Conservation (phyloP, 257 asterid genomes). For the Voacanga thouarsii region DNA sequence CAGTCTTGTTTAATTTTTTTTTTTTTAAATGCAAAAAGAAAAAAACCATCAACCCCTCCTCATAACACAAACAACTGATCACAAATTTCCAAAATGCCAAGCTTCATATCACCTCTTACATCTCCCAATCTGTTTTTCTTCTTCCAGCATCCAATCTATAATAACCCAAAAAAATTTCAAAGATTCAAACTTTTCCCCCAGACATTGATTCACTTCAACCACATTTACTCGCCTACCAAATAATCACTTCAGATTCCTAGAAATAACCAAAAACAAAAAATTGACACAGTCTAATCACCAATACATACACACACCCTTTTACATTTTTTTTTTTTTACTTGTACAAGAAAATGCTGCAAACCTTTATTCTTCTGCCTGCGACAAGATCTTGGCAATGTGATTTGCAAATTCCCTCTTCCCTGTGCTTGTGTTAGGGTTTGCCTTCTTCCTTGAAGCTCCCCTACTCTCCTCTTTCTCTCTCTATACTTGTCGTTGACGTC, state of each 20-base stretch:
- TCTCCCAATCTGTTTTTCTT: background rate
- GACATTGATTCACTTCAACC: background rate
- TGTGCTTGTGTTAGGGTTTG: slow-evolving; percentile 14
- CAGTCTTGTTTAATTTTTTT: background rate
- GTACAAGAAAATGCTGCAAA: slow-evolving; percentile 19
- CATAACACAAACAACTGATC: background rate
- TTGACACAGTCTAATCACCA: slow-evolving; percentile 6
- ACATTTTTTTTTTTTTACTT: background rate
- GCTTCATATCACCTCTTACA: background rate
- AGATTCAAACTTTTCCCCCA: slow-evolving; percentile 2
- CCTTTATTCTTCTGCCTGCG: slow-evolving; percentile 30
- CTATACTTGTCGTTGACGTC: slow-evolving; percentile 25
- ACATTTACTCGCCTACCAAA: slow-evolving; percentile 23
- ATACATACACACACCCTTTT: slow-evolving; percentile 13
- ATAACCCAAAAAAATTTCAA: background rate
- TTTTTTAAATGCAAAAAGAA: too few relatives aligned
- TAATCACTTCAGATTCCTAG: slow-evolving; percentile 11
- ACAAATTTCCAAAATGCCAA: slow-evolving; percentile 7
- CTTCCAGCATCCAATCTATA: slow-evolving; percentile 6
- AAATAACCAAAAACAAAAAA: slow-evolving; percentile 10
- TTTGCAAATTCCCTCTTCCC: slow-evolving; percentile 3
- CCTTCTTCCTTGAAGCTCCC: slow-evolving; percentile 3
- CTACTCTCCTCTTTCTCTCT: slow-evolving; percentile 6
- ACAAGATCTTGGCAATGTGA: slow-evolving; percentile 49
- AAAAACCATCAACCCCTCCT: background rate